Base-by-base conservation (phyloP, 768 basidiomycete species). In the Boletus tylopilopsis region DNA sequence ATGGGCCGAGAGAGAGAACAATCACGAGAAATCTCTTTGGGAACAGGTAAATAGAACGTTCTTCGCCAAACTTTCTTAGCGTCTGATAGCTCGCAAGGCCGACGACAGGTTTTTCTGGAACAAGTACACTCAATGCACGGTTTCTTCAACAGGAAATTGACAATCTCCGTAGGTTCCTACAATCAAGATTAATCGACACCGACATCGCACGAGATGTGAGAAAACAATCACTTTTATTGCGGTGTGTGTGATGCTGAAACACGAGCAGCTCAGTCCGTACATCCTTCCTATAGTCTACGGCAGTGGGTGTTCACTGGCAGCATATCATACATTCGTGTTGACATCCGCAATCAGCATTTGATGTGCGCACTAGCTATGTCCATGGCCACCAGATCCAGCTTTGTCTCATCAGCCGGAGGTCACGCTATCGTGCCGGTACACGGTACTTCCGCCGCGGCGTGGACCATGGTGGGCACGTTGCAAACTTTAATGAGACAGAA, bases 21-120 rank as follows among this genome's bases (percentile, higher is more conserved):
- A 81, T 33, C 68, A 68, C 22, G 73, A 70, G 21, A 84, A 72
- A 63, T 73, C 84, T 10, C 72, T 89, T 40, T 94, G 87, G 88
- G 81, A 91, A 72, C 76, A 80, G 68, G 92, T 90, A 63, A 47
- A 81, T 75, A 38, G 34, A 30, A 42, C 38, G 21, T 38, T 42
- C 42, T 41, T 13, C 32, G 47, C 16, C 15, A 19, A 23, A 19
- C 19, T 19, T 10, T 35, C 30, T 19, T 50, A 39, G 23, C 47
- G 22, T 45, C 47, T 61, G 33, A 68, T n/a, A 5, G n/a, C 18
- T 29, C 21, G 45, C 42, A 59, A 94, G 86, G 87, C 85, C 33
- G 96, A 99, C 56, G 93, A 96, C 62, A 79, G 94, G 54, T 99
- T 99, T 72, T 98, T 98, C 71, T 99, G 95, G 95, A 99, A 99